A percentile compares a stretch with the other conserved stretches of the same genome.
Evolutionary conservation across 179 eudicot genomes (phyloP).

Genomic region (Gypsophila paniculata): DNA sequence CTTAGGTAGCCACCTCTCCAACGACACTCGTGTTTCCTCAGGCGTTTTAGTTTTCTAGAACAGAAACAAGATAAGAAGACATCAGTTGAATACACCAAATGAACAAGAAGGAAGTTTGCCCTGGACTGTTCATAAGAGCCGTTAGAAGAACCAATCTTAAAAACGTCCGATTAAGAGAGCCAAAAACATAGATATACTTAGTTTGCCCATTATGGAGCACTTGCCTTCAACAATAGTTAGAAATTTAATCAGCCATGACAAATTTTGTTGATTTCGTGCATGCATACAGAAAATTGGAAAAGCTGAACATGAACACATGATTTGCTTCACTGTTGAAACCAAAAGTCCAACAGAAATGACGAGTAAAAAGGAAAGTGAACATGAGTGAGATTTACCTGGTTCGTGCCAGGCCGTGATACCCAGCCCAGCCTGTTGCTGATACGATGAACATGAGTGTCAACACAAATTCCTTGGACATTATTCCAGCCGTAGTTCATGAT

Average conservation of each 20-base stretch:
- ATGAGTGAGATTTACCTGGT: constrained; percentile 43
- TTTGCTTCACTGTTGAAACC: not conserved
- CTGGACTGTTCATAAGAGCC: too few relatives aligned
- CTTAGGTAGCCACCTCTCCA: constrained; percentile 90
- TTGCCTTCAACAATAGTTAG: not conserved
- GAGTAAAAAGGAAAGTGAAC: not conserved
- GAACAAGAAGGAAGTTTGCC: not conserved
- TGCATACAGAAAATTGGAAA: not conserved
- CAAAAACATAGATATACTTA: not conserved
- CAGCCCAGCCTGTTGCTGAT: constrained; percentile 90
- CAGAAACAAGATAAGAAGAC: not conserved
- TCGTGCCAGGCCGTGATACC: constrained; percentile 67
- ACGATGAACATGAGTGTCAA: constrained; percentile 97
- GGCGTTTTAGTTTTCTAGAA: constrained; percentile 67
- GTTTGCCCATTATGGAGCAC: not conserved
- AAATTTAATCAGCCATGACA: not conserved
- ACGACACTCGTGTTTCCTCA: constrained; percentile 72
- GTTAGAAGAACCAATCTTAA: too few relatives aligned
- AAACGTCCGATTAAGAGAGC: not conserved
- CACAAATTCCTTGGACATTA: constrained; percentile 94
- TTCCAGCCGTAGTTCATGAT: constrained; percentile 88
- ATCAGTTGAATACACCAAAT: not conserved
- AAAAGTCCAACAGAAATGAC: not conserved
- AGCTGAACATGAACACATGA: not conserved
- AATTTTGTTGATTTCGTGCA: not conserved